A percentile compares a stretch with the other conserved stretches of the same genome.
phyloP scores from a whole-genome alignment of 1,139 yeast genomes.

The Kodamaea sp. region DNA sequence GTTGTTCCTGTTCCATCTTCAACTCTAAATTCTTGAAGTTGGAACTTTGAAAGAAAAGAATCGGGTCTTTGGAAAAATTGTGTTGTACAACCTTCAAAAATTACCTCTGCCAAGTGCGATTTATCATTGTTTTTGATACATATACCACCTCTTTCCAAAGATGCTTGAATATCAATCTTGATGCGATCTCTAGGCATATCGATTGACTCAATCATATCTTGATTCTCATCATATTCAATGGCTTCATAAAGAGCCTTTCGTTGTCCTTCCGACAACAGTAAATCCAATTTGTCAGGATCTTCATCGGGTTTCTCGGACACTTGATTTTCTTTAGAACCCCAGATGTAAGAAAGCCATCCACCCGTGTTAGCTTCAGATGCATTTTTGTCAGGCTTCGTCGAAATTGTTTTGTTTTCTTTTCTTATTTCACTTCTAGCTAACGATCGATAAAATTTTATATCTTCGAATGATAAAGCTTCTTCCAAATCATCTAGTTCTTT shows the following conservation, averaged over 20 bases:
- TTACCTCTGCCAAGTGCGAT: conserved; percentile 64
- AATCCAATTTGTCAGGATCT: conserved; percentile 24
- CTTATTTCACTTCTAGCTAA: conserved; percentile 65
- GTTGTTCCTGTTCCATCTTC: conserved; percentile 81
- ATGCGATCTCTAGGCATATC: conserved; percentile 75
- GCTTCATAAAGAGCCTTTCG: conserved; percentile 86
- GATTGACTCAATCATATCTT: conserved; percentile 48
- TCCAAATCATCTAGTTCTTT: conserved; percentile 53
- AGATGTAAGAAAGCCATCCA: conserved; percentile 29
- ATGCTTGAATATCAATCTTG: conserved; percentile 60
- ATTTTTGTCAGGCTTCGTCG: conserved; percentile 2
- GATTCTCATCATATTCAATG: conserved; percentile 81
- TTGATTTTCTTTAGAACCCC: conserved; percentile 14
- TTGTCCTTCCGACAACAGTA: conserved; percentile 59
- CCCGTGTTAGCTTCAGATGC: conserved; percentile 4
- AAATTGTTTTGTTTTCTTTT: conserved; percentile 42
- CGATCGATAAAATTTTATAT: conserved; percentile 79
- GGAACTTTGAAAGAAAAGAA: conserved; percentile 68
- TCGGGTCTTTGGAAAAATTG: conserved; percentile 75
- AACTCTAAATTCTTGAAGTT: conserved; percentile 74
- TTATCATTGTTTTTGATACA: conserved; percentile 45
- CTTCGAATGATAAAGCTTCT: conserved; percentile 62
- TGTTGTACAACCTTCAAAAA: conserved; percentile 79
- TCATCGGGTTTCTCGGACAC: conserved; percentile 10
- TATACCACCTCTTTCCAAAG: conserved; percentile 75